A percentile compares a stretch with the other conserved stretches of the same genome.
These are phyloP conservation scores for Pleoardoris graminearum DNA, from an alignment of 2,329 filamentous ascomycete species.

Conservation along the genomic window DNA sequence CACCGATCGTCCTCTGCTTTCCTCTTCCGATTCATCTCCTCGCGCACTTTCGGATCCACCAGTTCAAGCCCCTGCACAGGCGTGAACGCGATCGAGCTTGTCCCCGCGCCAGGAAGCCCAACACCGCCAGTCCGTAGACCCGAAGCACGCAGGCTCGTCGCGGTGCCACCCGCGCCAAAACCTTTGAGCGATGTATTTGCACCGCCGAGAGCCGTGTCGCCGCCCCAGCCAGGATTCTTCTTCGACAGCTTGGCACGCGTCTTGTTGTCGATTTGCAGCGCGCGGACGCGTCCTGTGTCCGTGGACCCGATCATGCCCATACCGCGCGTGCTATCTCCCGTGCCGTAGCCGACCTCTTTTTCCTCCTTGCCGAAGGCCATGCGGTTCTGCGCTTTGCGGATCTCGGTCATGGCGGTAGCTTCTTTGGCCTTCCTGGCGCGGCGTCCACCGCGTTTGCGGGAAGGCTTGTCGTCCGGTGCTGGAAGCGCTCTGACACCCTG, in stretches of 20 bases:
- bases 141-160: slow-evolving; percentile 73
- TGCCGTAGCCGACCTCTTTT: slow-evolving; percentile 87
- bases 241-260: slow-evolving; percentile 91
- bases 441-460: slow-evolving; percentile 87
- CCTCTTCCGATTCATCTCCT: slow-evolving; percentile 84
- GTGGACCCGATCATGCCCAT: slow-evolving; percentile 93
- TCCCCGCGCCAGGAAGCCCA: slow-evolving; percentile 68
- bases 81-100: slow-evolving; percentile 87
- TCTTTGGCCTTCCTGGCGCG: slow-evolving; percentile 94
- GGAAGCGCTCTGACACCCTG: slow-evolving; percentile 85
- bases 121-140: slow-evolving; percentile 83
- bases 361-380: slow-evolving; percentile 97
- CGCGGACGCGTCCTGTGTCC: slow-evolving; percentile 86
- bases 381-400: slow-evolving; percentile 93
- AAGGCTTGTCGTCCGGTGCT: slow-evolving; percentile 92
- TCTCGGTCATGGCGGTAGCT: slow-evolving; percentile 92
- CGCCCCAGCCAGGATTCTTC: slow-evolving; percentile 95
- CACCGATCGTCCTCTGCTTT: slow-evolving; percentile 94
- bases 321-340: slow-evolving; percentile 80
- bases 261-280: slow-evolving; percentile 86
- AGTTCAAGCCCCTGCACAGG: slow-evolving; percentile 93
- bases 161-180: slow-evolving; percentile 69
- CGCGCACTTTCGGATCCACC: slow-evolving; percentile 88
- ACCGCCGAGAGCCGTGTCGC: slow-evolving; percentile 57
- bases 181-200: slow-evolving; percentile 71